These are phyloP conservation scores for Capsicum rhomboideum DNA, from an alignment of 257 asterid species.

Conservation along the genomic window DNA sequence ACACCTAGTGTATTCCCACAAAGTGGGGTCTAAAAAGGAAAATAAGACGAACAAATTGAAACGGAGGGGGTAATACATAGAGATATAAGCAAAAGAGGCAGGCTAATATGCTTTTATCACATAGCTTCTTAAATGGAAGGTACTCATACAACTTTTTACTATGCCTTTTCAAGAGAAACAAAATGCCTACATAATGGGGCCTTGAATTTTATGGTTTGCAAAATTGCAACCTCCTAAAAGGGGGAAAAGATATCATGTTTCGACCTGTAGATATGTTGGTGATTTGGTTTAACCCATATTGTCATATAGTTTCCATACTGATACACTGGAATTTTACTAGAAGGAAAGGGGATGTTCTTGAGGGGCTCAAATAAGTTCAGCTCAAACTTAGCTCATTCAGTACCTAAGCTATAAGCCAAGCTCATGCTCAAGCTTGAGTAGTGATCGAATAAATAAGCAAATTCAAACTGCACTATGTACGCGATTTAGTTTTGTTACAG, in stretches of 20 bases:
- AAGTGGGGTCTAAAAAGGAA: neutral
- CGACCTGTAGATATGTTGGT: neutral
- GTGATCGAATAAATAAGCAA: neutral
- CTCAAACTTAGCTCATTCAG: neutral
- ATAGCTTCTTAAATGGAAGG: neutral
- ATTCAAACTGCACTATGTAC: neutral
- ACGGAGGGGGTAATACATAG: neutral
- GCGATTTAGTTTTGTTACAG: neutral
- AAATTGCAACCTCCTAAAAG: neutral
- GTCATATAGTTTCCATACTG: neutral
- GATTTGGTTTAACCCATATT: neutral
- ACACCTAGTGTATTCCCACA: too few species aligned
- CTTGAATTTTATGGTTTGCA: neutral
- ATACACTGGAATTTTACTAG: neutral
- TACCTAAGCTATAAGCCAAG: neutral
- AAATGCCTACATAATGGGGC: neutral
- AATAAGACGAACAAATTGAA: neutral
- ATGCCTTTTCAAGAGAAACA: neutral
- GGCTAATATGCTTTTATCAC: neutral
- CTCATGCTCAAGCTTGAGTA: neutral
- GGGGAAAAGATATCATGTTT: neutral
- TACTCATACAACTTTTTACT: neutral
- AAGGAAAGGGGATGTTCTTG: neutral
- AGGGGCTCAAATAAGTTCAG: neutral
- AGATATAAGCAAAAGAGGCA: neutral